Evolutionary conservation across 148 eudicot genomes (phyloP).

Genomic region (Simmondsia chinensis): DNA sequence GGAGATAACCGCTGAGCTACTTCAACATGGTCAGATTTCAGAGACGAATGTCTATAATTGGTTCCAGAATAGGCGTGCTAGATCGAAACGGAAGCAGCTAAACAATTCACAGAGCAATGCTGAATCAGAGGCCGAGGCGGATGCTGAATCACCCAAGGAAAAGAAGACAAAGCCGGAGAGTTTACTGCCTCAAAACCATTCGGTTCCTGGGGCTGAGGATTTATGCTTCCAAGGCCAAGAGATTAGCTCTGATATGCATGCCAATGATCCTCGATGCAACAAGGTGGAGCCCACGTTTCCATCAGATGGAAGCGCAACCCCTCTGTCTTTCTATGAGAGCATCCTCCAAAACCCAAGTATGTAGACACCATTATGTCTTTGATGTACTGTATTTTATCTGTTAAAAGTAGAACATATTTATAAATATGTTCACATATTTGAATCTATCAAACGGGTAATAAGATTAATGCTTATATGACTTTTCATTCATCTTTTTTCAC

Average conservation of each 20-base stretch:
- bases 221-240: conserved; percentile 54
- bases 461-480: too few relatives aligned
- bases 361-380: conserved; percentile 12
- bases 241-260: conserved; percentile 44
- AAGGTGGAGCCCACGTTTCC: conserved; percentile 44
- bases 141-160: conserved; percentile 64
- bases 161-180: conserved; percentile 71
- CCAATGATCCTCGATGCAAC: conserved; percentile 31
- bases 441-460: too few relatives aligned
- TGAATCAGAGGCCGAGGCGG: conserved; percentile 83
- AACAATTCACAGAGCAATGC: conserved; percentile 42
- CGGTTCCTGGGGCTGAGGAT: conserved; percentile 38
- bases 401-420: too few relatives aligned
- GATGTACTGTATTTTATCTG: too few relatives aligned
- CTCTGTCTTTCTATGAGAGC: conserved; percentile 53
- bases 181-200: conserved; percentile 35
- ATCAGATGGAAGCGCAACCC: conserved; percentile 36
- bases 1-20: conserved; percentile 65
- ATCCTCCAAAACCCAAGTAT: conserved; percentile 67
- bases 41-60: conserved; percentile 94
- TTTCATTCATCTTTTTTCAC: too few relatives aligned
- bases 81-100: conserved; percentile 82
- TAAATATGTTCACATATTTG: too few relatives aligned
- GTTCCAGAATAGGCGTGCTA: conserved; percentile 93
- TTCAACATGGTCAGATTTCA: conserved; percentile 82